These are phyloP conservation scores for Fagus crenata DNA, from an alignment of 306 rosid species.

Conservation along the genomic window DNA sequence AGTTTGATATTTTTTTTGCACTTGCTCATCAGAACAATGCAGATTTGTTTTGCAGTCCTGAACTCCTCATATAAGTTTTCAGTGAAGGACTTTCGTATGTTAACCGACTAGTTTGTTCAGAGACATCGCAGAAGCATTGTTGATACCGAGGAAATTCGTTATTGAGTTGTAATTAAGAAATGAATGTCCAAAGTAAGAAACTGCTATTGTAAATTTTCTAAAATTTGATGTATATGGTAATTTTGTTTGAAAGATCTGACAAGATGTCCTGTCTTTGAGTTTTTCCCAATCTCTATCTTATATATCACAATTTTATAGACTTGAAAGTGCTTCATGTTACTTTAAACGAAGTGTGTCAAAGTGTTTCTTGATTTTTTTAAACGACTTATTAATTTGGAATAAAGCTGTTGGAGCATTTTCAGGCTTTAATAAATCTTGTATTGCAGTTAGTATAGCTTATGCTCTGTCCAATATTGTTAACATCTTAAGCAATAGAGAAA, in stretches of 20 bases:
- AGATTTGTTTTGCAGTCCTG: background rate
- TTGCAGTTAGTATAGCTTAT: background rate
- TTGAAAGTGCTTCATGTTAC: background rate
- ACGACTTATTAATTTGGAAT: background rate
- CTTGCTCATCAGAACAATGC: background rate
- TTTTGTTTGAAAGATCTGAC: background rate
- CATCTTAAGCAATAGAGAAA: background rate
- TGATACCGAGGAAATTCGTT: conserved; percentile 10
- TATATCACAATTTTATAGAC: background rate
- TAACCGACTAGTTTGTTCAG: background rate
- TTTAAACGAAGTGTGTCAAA: background rate
- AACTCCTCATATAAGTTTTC: background rate
- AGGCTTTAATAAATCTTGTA: background rate
- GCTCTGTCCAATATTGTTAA: too few species aligned
- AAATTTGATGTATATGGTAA: conserved; percentile 9
- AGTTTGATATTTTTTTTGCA: background rate
- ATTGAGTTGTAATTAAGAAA: conserved; percentile 3
- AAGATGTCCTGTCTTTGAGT: background rate
- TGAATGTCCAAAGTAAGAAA: background rate
- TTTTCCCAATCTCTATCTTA: too few species aligned
- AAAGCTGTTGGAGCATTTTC: background rate
- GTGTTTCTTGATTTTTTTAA: background rate
- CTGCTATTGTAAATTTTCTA: conserved; percentile 23
- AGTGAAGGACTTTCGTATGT: conserved; percentile 2
- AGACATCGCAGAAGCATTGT: background rate